Percentiles rank a stretch among this genome's conserved stretches.
Conservation (phyloP, 108 stramenopile genomes). For the Pseudonitzschia pungens region DNA sequence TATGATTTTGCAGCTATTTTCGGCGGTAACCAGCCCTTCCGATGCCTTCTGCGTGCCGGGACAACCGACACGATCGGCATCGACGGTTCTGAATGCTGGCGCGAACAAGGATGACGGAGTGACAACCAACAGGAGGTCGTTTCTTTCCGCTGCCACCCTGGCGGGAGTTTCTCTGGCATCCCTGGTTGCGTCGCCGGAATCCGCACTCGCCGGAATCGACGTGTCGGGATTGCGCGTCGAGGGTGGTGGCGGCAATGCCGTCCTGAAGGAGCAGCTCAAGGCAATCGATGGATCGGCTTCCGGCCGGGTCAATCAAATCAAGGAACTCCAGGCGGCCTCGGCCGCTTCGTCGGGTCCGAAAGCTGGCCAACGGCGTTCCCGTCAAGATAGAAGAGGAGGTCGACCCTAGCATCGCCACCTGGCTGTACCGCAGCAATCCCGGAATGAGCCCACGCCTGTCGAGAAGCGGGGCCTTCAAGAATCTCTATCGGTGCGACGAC, state of each 20-base stretch:
- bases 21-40: background rate
- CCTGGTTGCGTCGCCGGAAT: constrained; percentile 8
- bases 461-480: constrained; percentile 25
- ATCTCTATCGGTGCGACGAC: constrained; percentile 36
- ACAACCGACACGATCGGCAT: background rate
- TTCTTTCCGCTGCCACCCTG: background rate
- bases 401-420: constrained; percentile 26
- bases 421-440: constrained; percentile 36
- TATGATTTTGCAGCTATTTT: background rate
- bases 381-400: constrained; percentile 4
- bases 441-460: constrained; percentile 23
- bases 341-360: background rate
- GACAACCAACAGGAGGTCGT: constrained; percentile 12
- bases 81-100: background rate
- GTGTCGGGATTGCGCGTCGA: constrained; percentile 33
- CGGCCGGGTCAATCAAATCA: constrained; percentile 27
- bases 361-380: constrained; percentile 9
- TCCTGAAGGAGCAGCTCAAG: constrained; percentile 33
- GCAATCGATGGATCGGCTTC: constrained; percentile 41
- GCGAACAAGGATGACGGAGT: background rate
- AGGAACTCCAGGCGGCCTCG: constrained; percentile 10
- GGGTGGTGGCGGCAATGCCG: constrained; percentile 22
- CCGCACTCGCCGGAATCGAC: constrained; percentile 40
- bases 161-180: background rate
- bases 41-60: background rate